phyloP scores from a whole-genome alignment of 768 basidiomycete species.

The Hebeloma cylindrosporum region DNA sequence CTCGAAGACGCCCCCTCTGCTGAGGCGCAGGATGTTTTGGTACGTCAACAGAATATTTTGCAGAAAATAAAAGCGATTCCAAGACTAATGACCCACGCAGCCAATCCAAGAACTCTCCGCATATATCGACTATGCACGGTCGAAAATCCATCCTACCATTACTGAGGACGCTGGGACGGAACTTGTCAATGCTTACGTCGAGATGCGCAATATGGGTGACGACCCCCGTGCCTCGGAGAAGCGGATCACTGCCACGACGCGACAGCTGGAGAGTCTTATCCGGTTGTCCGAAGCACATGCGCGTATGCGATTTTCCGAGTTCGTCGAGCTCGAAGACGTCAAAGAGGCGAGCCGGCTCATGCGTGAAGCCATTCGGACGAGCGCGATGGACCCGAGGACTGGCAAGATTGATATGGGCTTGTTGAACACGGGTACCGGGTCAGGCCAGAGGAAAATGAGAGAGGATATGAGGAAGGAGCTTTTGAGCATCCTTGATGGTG shows the following conservation, averaged over 20 bases:
- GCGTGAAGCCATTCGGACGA: conserved; percentile 93
- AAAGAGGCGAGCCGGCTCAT: conserved; percentile 92
- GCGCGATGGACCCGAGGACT: conserved; percentile 93
- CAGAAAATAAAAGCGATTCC: neutral
- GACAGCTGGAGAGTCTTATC: conserved; percentile 97
- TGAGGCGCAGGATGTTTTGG: conserved; percentile 71
- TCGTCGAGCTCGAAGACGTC: conserved; percentile 86
- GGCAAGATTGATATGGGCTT: conserved; percentile 98
- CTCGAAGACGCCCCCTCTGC: conserved; percentile 83
- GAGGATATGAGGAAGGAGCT: conserved; percentile 92
- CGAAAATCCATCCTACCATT: conserved; percentile 81
- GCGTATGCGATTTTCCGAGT: conserved; percentile 89
- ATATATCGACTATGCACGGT: conserved; percentile 91
- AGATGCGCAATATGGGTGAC: conserved; percentile 88
- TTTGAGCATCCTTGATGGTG: conserved; percentile 57
- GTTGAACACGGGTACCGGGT: conserved; percentile 90
- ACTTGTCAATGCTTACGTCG: conserved; percentile 87
- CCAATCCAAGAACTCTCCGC: conserved; percentile 88
- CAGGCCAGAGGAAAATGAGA: conserved; percentile 79
- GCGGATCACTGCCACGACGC: conserved; percentile 96
- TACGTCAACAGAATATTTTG: conserved; percentile 37
- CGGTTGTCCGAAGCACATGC: conserved; percentile 96
- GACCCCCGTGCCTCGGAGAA: conserved; percentile 88
- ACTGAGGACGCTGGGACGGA: conserved; percentile 83
- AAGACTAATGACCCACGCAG: conserved; percentile 37